Evolutionary conservation across 2,329 filamentous ascomycete species (phyloP).

Genomic region (Colletotrichum euphorbiae): DNA sequence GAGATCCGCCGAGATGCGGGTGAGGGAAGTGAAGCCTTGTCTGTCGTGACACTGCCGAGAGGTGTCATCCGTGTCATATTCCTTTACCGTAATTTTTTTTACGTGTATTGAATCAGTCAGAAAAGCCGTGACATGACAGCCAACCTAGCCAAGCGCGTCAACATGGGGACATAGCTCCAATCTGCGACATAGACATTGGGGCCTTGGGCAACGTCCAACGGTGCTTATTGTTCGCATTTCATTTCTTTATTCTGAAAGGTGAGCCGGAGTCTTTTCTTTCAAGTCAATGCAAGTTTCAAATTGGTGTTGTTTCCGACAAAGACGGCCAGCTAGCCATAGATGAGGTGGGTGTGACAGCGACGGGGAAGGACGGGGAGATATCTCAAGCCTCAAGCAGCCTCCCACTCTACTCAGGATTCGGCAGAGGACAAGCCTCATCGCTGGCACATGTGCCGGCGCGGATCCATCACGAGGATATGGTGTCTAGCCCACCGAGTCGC

Average conservation of each 20-base stretch:
- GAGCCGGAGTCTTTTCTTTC: background rate
- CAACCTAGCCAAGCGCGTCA: no score
- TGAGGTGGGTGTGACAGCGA: background rate
- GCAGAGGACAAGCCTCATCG: background rate
- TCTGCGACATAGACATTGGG: no score
- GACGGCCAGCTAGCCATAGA: background rate
- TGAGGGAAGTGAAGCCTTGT: background rate
- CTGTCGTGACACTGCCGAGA: background rate
- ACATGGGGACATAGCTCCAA: no score
- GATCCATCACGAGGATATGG: constrained; percentile 1
- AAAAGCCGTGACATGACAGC: no score
- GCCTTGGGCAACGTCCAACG: no score
- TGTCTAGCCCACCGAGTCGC: background rate
- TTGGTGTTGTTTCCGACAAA: background rate
- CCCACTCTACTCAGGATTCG: background rate
- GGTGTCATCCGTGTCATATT: background rate
- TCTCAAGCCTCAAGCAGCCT: background rate
- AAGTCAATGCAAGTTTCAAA: background rate
- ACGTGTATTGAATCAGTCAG: no score
- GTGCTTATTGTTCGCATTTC: no score
- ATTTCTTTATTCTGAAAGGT: background rate
- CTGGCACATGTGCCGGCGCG: background rate
- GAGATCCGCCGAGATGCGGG: constrained; percentile 23
- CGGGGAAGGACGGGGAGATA: constrained; percentile 25
- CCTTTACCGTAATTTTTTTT: no score